Evolutionary conservation across 257 asterid species (phyloP).

Genomic region (Petrea volubilis): DNA sequence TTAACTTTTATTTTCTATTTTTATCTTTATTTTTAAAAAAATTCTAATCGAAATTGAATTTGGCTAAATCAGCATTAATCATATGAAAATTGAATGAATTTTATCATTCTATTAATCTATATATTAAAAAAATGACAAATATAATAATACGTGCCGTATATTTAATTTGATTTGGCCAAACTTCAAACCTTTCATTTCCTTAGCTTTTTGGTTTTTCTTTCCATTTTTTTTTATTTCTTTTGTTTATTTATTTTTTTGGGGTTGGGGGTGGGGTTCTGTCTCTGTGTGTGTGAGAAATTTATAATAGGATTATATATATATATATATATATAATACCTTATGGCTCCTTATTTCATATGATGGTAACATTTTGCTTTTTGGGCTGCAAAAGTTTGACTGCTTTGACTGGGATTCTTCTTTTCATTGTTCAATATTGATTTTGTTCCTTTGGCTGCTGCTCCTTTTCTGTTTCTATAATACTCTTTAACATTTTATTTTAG

Average conservation of each 20-base stretch:
- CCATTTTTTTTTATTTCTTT: too few relatives aligned
- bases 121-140: too few relatives aligned
- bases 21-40: neutral
- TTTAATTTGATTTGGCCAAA: too few relatives aligned
- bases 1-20: neutral
- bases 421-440: constrained; percentile 48
- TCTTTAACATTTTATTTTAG: constrained; percentile 8
- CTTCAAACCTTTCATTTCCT: too few relatives aligned
- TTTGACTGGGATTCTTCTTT: constrained; percentile 45
- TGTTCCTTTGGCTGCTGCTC: constrained; percentile 36
- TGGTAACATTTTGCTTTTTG: constrained; percentile 36
- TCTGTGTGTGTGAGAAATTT: neutral
- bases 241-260: neutral
- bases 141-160: too few relatives aligned
- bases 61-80: too few relatives aligned
- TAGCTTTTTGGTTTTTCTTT: too few relatives aligned
- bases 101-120: too few relatives aligned
- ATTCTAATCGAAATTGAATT: too few relatives aligned
- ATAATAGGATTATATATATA: too few relatives aligned
- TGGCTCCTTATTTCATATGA: neutral
- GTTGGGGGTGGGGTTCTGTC: neutral
- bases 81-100: too few relatives aligned
- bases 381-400: constrained; percentile 54
- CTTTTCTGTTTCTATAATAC: constrained; percentile 12
- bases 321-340: neutral